Evolutionary conservation across 352 stramenopile species (phyloP).

Genomic region (Globisporangium rhizosaccharum): DNA sequence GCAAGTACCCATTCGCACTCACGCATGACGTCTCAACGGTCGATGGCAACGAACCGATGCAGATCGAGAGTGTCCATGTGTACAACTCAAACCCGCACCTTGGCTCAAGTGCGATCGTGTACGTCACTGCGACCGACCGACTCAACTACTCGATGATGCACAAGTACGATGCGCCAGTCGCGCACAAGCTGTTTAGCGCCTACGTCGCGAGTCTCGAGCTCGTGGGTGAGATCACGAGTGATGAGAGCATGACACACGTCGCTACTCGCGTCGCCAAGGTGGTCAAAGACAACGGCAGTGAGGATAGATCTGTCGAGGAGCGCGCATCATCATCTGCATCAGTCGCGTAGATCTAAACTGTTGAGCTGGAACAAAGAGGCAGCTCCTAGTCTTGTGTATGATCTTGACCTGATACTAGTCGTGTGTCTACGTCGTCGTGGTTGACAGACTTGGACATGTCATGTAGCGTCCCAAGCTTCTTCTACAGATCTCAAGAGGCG

Average conservation of each 20-base stretch:
- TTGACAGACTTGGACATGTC: too few relatives aligned
- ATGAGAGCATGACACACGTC: neutral
- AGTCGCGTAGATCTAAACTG: too few relatives aligned
- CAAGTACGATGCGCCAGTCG: constrained; percentile 7
- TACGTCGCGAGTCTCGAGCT: constrained; percentile 5
- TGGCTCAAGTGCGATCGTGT: constrained; percentile 4
- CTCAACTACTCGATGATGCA: constrained; percentile 14
- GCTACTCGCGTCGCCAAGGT: neutral
- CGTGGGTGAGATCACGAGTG: neutral
- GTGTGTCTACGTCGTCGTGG: too few relatives aligned
- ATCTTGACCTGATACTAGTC: too few relatives aligned
- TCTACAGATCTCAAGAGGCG: too few relatives aligned
- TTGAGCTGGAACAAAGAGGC: too few relatives aligned
- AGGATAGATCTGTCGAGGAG: too few relatives aligned
- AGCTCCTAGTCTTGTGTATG: too few relatives aligned
- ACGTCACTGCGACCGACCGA: constrained; percentile 7
- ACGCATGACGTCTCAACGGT: neutral
- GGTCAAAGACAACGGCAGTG: neutral
- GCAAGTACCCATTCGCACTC: constrained; percentile 5
- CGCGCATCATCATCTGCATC: too few relatives aligned
- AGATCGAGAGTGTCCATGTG: constrained; percentile 8
- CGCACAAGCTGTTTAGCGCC: neutral
- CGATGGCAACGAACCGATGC: neutral
- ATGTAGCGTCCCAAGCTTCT: too few relatives aligned
- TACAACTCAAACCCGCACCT: constrained; percentile 7